Percentiles rank a stretch among this genome's conserved stretches.
phyloP scores from a whole-genome alignment of 805 yeast genomes.

The Komagataella populi region DNA sequence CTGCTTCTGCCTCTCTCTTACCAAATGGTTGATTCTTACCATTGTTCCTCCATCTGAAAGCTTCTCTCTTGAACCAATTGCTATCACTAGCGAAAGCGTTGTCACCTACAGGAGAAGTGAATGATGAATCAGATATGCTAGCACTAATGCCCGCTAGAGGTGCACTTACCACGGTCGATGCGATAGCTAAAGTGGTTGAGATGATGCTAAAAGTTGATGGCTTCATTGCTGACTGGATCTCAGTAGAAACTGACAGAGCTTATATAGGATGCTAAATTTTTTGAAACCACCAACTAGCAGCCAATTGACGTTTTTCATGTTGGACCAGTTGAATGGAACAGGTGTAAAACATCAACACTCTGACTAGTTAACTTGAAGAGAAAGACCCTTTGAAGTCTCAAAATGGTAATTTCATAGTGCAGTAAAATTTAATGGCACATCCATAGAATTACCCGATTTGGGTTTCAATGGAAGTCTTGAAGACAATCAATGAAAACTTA shows the following conservation, averaged over 20 bases:
- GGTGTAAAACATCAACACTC: neutral
- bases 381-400: conserved; percentile 10
- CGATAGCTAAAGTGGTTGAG: neutral
- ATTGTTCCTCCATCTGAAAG: neutral
- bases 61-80: neutral
- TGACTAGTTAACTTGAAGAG: neutral
- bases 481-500: too few relatives aligned
- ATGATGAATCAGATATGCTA: neutral
- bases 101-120: conserved; percentile 4
- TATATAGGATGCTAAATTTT: neutral
- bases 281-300: neutral
- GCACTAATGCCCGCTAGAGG: neutral
- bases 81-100: neutral
- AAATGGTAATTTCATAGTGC: conserved; percentile 8
- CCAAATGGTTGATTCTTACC: conserved; percentile 4
- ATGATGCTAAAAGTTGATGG: neutral
- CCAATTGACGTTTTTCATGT: neutral
- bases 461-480: conserved; percentile 2
- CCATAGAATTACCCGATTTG: neutral
- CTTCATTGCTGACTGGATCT: neutral
- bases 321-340: neutral
- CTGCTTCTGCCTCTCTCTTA: conserved; percentile 9
- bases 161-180: neutral
- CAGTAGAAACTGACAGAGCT: neutral
- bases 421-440: neutral